Evolutionary conservation across 2,329 filamentous ascomycete genomes (phyloP).

Genomic region (Trichoderma atrobrunneum): DNA sequence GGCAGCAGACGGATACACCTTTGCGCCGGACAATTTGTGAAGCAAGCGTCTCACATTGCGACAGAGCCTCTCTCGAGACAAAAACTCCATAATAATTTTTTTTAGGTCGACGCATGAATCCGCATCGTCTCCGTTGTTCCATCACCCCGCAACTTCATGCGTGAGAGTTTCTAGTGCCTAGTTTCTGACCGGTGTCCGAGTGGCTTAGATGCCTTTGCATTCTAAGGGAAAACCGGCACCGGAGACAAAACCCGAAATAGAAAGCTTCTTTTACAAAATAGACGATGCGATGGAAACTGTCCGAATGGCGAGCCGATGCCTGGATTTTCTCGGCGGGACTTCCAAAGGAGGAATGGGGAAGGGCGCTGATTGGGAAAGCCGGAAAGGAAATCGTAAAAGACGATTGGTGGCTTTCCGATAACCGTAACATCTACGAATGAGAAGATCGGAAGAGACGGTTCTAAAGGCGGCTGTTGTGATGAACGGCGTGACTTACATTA

Average conservation of each 20-base stretch:
- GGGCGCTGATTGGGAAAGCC: background rate
- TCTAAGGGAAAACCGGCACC: background rate
- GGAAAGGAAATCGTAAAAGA: conserved; percentile 1
- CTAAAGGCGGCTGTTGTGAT: background rate
- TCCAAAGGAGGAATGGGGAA: background rate
- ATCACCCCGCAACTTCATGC: background rate
- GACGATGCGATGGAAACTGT: background rate
- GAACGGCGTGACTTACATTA: background rate
- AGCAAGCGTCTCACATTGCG: background rate
- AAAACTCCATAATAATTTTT: background rate
- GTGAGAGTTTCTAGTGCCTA: background rate
- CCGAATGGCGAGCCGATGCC: background rate
- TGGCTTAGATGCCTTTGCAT: background rate
- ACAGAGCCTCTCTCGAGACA: background rate
- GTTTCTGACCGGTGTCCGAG: background rate
- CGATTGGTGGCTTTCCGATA: background rate
- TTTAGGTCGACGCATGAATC: background rate
- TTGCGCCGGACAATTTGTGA: background rate
- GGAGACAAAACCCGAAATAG: background rate
- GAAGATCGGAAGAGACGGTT: background rate
- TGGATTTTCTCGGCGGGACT: background rate
- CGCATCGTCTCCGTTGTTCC: background rate
- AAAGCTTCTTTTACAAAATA: background rate
- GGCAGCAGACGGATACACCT: background rate
- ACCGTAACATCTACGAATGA: background rate